Percentiles rank a stretch among this genome's conserved stretches.
Evolutionary conservation across 495 filamentous ascomycete genomes (phyloP).

Genomic region (Penicillium flavigenum): DNA sequence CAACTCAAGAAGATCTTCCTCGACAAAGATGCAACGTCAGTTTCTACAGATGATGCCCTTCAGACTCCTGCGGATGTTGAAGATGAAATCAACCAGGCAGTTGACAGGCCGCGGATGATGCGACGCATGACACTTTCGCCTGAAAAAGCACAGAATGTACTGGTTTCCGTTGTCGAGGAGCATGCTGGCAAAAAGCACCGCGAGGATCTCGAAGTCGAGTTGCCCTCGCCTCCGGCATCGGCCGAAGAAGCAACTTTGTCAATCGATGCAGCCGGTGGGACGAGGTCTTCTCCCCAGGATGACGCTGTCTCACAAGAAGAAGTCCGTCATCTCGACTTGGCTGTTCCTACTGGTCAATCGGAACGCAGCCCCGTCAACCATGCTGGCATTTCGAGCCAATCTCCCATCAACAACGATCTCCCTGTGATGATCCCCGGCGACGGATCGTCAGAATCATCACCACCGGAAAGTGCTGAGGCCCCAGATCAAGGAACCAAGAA

Average conservation of each 20-base stretch:
- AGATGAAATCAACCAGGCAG: slow-evolving; percentile 45
- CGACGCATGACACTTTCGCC: slow-evolving; percentile 59
- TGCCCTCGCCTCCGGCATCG: slow-evolving; percentile 11
- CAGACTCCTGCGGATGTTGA: slow-evolving; percentile 58
- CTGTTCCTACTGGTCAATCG: slow-evolving; percentile 50
- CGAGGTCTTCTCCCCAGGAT: slow-evolving; percentile 25
- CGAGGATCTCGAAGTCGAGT: slow-evolving; percentile 18
- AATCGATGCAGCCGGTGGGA: slow-evolving; percentile 17
- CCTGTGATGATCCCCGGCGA: slow-evolving; percentile 18
- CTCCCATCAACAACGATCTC: slow-evolving; percentile 9
- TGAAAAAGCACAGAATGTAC: slow-evolving; percentile 65
- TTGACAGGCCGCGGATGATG: slow-evolving; percentile 34
- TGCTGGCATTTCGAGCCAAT: slow-evolving; percentile 8
- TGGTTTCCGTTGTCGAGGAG: slow-evolving; percentile 70
- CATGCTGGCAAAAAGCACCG: slow-evolving; percentile 47
- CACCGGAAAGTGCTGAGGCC: slow-evolving; percentile 12
- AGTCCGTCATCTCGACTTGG: slow-evolving; percentile 70
- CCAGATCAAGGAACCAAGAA: neutral
- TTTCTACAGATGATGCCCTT: slow-evolving; percentile 50
- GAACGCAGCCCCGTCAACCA: slow-evolving; percentile 20
- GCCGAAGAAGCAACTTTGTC: slow-evolving; percentile 18
- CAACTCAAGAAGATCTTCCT: slow-evolving; percentile 95
- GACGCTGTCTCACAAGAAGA: slow-evolving; percentile 45
- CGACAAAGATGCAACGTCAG: slow-evolving; percentile 74
- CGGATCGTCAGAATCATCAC: neutral